Conservation (phyloP, 129 eudicot genomes). For the sunflower (Helianthus annuus) region DNA sequence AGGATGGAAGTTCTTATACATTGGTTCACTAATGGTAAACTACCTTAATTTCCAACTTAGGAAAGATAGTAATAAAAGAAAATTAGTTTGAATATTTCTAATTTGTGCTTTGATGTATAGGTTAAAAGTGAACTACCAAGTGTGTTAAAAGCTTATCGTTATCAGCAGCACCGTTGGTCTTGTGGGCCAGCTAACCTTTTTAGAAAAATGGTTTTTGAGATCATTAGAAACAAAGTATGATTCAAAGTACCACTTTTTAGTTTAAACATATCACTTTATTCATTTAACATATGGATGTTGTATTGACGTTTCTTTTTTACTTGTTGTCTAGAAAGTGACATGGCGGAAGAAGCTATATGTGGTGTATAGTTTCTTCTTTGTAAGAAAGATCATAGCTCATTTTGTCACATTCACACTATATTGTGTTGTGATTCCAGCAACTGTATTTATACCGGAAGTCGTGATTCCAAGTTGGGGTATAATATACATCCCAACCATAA, state of each 20-base stretch:
- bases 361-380: slow-evolving; percentile 9
- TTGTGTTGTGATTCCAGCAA: slow-evolving; percentile 14
- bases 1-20: slow-evolving; percentile 82
- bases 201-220: too few relatives aligned
- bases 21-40: slow-evolving; percentile 68
- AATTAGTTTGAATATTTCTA: background rate
- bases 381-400: slow-evolving; percentile 12
- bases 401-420: slow-evolving; percentile 16
- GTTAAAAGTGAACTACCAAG: slow-evolving; percentile 30
- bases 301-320: background rate
- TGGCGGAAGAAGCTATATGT: slow-evolving; percentile 9
- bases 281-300: background rate
- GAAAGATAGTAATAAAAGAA: background rate
- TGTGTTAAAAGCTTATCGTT: too few relatives aligned
- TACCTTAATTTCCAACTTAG: background rate
- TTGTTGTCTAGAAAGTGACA: slow-evolving; percentile 20
- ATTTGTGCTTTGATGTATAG: slow-evolving; percentile 12
- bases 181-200: too few relatives aligned
- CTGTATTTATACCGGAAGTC: slow-evolving; percentile 13
- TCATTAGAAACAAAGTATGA: too few relatives aligned
- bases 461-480: slow-evolving; percentile 21
- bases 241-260: background rate
- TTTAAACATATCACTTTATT: background rate
- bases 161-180: too few relatives aligned
- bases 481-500: slow-evolving; percentile 17